phyloP scores from a whole-genome alignment of 495 filamentous ascomycete species.

The Penicillium canariense region DNA sequence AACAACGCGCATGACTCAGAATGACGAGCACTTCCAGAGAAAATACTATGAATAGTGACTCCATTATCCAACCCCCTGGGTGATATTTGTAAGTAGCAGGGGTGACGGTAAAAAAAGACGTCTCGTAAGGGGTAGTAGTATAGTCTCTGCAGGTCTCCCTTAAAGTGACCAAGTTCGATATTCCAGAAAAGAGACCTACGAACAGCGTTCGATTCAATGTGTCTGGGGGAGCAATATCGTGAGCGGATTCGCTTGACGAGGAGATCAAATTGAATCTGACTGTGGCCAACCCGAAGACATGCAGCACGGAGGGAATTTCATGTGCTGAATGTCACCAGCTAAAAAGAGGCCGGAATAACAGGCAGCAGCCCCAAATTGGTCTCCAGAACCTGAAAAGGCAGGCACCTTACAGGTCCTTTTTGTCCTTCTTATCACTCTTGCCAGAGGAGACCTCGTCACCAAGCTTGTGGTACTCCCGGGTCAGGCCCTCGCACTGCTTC shows the following conservation, averaged over 20 bases:
- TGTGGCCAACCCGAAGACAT: not conserved
- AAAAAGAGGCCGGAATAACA: not conserved
- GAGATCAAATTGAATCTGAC: not conserved
- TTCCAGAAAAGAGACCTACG: not conserved
- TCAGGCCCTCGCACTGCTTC: constrained; percentile 77
- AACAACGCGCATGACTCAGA: constrained; percentile 1
- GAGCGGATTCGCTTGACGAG: not conserved
- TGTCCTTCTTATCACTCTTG: constrained; percentile 52
- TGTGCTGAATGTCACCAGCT: not conserved
- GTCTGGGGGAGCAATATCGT: not conserved
- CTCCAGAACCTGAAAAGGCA: not conserved
- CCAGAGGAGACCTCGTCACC: constrained; percentile 68
- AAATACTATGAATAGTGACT: constrained; percentile 5
- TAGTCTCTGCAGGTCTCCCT: not conserved
- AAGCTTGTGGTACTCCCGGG: constrained; percentile 76
- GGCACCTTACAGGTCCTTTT: constrained; percentile 63
- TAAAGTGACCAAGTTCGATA: not conserved
- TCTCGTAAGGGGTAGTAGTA: not conserved
- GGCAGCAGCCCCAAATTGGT: not conserved
- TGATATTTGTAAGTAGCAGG: not conserved
- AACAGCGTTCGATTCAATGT: not conserved
- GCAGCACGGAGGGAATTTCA: not conserved
- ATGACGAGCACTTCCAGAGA: constrained; percentile 3
- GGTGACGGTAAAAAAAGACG: not conserved
- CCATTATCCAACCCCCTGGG: not conserved